Base-by-base conservation (phyloP, 1,284 basidiomycete species). In the Bjerkandera adusta region DNA sequence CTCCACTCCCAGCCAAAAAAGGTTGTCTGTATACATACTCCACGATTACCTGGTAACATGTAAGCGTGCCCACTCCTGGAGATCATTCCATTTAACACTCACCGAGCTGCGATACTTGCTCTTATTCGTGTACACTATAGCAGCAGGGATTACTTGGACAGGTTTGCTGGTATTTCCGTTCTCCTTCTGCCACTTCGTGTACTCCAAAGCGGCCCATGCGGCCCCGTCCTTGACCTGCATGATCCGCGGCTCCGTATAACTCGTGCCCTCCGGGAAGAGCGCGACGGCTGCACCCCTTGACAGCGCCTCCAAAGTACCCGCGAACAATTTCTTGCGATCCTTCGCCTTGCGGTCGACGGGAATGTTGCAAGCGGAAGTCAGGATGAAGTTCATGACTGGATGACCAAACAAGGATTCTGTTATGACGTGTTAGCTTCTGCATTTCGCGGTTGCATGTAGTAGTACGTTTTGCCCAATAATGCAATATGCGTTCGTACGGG, bases 151-250 rank as follows among this genome's bases (percentile, higher is more conserved):
- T 51, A 98, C 81, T 21, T 72, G 61, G 2, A 82, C 69, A 5
- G 65, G 60, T 46, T 70, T 67, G 21, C 48, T 67, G 63, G 54
- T 58, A 54, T 54, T 66, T 48, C 68, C 77, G 38, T 70, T 70
- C 49, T 81, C 77, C 47, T 68, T 68, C 35, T 81, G 73, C 79
- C 90, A 93, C 57, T 88, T 86, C 11, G 83, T 76, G 67, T 95
- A 97, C 70, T 97, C 96, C 54, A 97, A 75, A 3, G 93, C 91
- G 26, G 92, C 87, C 94, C 94, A 97, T 6, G 92, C 83, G n/a
- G 90, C 89, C 20, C 95, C 95, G 58, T 97, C 92, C 65, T 98
- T 98, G 59, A 98, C 80, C 51, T 92, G 87, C 76, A 95, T 89
- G 59, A 98, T 88, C 48, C 83, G 80, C 3, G 94, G 92, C 60